Conservation (phyloP, 2,329 filamentous ascomycete genomes). For the Clonostachys chloroleuca region DNA sequence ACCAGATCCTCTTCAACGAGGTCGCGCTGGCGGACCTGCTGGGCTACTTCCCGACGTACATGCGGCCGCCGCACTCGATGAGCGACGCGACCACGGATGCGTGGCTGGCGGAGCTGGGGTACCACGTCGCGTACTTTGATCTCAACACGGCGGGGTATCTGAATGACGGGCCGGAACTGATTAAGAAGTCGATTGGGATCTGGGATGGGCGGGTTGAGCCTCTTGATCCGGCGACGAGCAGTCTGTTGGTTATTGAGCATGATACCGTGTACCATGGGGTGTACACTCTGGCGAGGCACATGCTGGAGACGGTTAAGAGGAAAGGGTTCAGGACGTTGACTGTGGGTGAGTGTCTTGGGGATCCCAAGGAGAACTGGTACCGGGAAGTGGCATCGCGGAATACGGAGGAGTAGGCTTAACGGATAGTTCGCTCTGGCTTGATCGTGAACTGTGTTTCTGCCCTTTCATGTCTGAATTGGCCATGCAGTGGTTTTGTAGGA, state of each 20-base stretch:
- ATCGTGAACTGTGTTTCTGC: no score
- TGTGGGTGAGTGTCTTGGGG: conserved; percentile 44
- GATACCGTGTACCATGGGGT: conserved; percentile 42
- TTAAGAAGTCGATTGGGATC: conserved; percentile 36
- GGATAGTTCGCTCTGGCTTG: background rate
- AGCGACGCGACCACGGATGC: conserved; percentile 31
- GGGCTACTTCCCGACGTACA: conserved; percentile 34
- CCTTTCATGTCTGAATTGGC: no score
- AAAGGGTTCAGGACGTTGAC: conserved; percentile 42
- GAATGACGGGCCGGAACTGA: conserved; percentile 41
- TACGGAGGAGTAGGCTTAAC: background rate
- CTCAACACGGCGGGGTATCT: conserved; percentile 58
- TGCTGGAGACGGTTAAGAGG: conserved; percentile 29
- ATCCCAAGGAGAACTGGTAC: conserved; percentile 39
- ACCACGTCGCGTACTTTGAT: conserved; percentile 56
- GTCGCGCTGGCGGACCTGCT: conserved; percentile 32
- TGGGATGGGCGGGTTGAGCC: conserved; percentile 30
- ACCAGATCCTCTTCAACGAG: conserved; percentile 37
- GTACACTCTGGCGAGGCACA: conserved; percentile 34
- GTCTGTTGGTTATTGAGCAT: conserved; percentile 43
- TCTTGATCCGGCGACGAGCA: conserved; percentile 3
- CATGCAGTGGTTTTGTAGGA: no score
- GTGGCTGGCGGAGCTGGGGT: conserved; percentile 39
- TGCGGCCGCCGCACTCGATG: conserved; percentile 41
- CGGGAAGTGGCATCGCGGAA: conserved; percentile 14